Percentiles rank a stretch among this genome's conserved stretches.
phyloP scores from a whole-genome alignment of 2,329 filamentous ascomycete genomes.

The Alternaria triticimaculans region DNA sequence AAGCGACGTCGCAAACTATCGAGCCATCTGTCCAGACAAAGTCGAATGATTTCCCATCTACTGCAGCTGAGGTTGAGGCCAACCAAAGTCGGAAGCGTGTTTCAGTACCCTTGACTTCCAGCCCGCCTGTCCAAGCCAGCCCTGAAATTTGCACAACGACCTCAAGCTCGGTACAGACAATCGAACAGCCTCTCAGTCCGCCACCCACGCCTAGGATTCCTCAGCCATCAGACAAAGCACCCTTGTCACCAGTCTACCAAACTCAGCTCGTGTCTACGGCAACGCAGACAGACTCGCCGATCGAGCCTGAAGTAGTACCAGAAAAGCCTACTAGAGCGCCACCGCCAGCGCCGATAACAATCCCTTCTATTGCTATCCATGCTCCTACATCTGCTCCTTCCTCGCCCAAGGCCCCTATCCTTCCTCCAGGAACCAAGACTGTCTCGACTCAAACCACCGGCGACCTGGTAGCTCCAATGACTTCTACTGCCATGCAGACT shows the following conservation, averaged over 20 bases:
- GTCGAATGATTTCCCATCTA: conserved; percentile 23
- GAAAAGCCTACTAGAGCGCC: conserved; percentile 31
- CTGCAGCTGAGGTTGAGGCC: conserved; percentile 65
- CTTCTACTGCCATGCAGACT: conserved; percentile 76
- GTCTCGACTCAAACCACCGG: conserved; percentile 79
- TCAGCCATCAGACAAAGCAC: conserved; percentile 52
- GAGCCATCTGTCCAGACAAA: conserved; percentile 31
- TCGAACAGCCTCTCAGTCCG: conserved; percentile 68
- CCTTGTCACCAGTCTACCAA: conserved; percentile 43
- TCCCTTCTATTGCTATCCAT: conserved; percentile 90
- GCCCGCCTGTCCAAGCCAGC: conserved; percentile 17
- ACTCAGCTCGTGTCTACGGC: conserved; percentile 61
- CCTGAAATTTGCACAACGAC: conserved; percentile 59
- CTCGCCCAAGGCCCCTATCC: conserved; percentile 74
- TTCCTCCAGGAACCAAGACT: conserved; percentile 82
- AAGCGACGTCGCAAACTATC: conserved; percentile 29
- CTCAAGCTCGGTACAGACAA: conserved; percentile 69
- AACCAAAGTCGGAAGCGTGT: conserved; percentile 77
- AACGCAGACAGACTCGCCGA: conserved; percentile 64
- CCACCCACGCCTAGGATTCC: conserved; percentile 67
- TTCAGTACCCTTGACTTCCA: conserved; percentile 41
- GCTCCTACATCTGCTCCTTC: conserved; percentile 85
- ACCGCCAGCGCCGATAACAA: conserved; percentile 54
- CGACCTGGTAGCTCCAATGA: conserved; percentile 54
- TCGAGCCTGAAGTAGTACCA: conserved; percentile 39